Percentiles rank a stretch among this genome's conserved stretches.
Evolutionary conservation across 768 basidiomycete genomes (phyloP).

Genomic region (Pholiota conissans): DNA sequence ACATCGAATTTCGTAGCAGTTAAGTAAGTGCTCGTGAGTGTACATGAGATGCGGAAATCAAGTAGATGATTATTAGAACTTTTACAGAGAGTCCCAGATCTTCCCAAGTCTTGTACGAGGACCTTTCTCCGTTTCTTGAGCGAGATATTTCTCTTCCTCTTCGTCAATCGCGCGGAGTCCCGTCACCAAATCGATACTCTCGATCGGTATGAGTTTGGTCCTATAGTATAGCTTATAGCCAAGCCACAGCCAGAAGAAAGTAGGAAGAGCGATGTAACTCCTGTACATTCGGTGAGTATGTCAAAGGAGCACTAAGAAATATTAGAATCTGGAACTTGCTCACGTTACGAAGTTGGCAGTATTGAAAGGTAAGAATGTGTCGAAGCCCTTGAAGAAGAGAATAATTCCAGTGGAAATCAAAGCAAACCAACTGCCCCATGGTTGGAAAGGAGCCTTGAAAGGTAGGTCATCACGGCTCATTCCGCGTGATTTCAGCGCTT

Average conservation of each 20-base stretch:
- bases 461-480: conserved; percentile 42
- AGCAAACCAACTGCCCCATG: conserved; percentile 62
- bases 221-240: conserved; percentile 40
- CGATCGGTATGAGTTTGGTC: conserved; percentile 39
- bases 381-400: conserved; percentile 59
- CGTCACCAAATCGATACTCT: conserved; percentile 59
- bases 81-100: conserved; percentile 42
- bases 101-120: conserved; percentile 27
- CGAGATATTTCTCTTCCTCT: conserved; percentile 54
- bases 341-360: conserved; percentile 63
- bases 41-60: no score
- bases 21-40: no score
- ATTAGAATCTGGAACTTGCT: no score
- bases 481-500: conserved; percentile 40
- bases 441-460: conserved; percentile 62
- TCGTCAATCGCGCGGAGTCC: conserved; percentile 62
- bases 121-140: conserved; percentile 41
- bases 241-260: conserved; percentile 39
- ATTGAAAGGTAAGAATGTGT: conserved; percentile 50
- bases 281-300: no score
- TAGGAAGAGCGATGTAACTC: conserved; percentile 44
- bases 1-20: no score
- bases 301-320: no score
- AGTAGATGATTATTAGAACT: background rate
- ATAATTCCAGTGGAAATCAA: conserved; percentile 51